Base-by-base conservation (phyloP, 2,329 filamentous ascomycete genomes). In the Zalaria sp. region DNA sequence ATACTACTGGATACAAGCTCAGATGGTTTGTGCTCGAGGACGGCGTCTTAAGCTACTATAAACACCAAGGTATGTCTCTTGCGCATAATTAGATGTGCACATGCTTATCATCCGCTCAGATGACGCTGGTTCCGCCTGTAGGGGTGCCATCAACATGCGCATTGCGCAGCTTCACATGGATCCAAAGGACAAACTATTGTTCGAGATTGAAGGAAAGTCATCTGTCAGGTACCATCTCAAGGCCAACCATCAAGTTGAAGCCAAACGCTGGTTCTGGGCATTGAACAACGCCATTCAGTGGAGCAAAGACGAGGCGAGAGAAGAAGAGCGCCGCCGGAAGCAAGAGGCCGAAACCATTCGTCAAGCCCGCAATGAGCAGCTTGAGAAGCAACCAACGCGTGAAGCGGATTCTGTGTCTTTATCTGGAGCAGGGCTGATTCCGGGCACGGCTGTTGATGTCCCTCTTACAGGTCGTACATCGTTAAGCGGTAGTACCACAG, bases 201-300 rank as follows among this genome's bases (percentile, higher is more conserved):
- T 98, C 54, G 91, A 98, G 57, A 96, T 98, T 41, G 85, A 89
- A 47, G 91, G 91, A 40, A 98, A 98, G 63, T 95, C 89, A 1
- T 96, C 89, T 0, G 91, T 98, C 59, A 98, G 95, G 64, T 98
- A 98, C 59, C 89, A 93, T 38, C 72, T 98, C 41, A 96, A 94
- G 61, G 91, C 91, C 0, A 98, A 98, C 55, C 91, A 98, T 62
- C 83, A 95, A 57, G 89, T 96, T 27, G 91, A 98, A 61, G 89
- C 91, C 4, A 98, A 98, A 64, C 77, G 91, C 42, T 98, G 91
- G 91, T 98, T 93, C 62, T 98, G 91, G 91, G 85, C 91, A 0
- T 69, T 98, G 48, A 98, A 98, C 65, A 98, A 98, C 59, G 89
- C 91, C 4, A 98, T 98, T 39, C 91, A 96, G 58, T 96, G 86